Evolutionary conservation across 2,329 filamentous ascomycete species (phyloP).

Genomic region (Fusarium sacchari): DNA sequence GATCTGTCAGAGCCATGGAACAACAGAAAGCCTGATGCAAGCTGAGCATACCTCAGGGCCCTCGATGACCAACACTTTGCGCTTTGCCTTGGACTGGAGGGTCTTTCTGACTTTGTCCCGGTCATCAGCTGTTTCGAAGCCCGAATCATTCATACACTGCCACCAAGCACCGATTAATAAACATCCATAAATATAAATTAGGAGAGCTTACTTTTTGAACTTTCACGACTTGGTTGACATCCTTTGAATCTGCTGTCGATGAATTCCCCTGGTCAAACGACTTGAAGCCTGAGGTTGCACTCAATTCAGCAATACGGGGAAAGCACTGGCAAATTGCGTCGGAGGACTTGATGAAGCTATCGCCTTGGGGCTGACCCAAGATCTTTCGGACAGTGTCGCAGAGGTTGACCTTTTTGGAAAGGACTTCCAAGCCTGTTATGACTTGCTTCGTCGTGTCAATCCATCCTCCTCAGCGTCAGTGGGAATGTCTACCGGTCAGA

Average conservation of each 20-base stretch:
- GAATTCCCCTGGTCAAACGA: not conserved
- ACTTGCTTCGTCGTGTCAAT: not conserved
- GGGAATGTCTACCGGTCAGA: rapidly evolving
- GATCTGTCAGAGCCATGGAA: not conserved
- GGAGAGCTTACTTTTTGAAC: not conserved
- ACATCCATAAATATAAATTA: not conserved
- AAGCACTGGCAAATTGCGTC: not conserved
- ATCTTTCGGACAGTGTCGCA: not conserved
- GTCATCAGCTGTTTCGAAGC: not conserved
- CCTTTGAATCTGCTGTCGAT: not conserved
- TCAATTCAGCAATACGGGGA: not conserved
- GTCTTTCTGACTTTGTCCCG: not conserved
- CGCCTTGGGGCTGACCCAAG: not conserved
- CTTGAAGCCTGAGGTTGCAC: not conserved
- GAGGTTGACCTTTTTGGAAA: not conserved
- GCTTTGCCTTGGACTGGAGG: not conserved
- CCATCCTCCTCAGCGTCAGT: not conserved
- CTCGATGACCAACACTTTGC: not conserved
- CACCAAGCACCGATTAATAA: rapidly evolving
- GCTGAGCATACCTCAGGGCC: not conserved
- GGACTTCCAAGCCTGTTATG: not conserved
- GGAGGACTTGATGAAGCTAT: not conserved
- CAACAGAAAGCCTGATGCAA: not conserved
- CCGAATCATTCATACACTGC: not conserved
- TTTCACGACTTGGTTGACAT: not conserved